phyloP scores from a whole-genome alignment of 192 early-diverging fungal species.

The Dimargaris verticillata region DNA sequence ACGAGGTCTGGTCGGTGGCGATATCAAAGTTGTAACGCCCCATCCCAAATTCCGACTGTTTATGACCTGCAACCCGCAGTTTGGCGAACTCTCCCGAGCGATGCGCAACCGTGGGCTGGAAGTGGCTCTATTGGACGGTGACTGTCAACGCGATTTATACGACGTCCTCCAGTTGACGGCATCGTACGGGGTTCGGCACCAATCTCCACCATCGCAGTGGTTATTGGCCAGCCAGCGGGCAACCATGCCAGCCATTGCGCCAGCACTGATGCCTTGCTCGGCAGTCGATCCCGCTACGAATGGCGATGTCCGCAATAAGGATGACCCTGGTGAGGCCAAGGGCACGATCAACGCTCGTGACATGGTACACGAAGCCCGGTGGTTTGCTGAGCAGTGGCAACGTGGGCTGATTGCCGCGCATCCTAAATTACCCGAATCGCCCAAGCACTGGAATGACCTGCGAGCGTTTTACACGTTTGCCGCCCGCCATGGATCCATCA shows the following conservation, averaged over 20 bases:
- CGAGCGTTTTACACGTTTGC: too few species aligned
- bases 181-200: neutral
- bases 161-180: conserved; percentile 26
- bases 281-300: too few species aligned
- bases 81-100: conserved; percentile 87
- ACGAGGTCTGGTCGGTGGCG: conserved; percentile 66
- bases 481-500: too few species aligned
- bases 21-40: conserved; percentile 37
- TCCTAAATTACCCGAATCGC: neutral
- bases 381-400: neutral
- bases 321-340: too few species aligned
- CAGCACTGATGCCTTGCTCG: too few species aligned
- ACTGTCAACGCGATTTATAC: conserved; percentile 28
- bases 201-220: too few species aligned
- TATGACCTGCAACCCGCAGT: conserved; percentile 82
- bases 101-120: conserved; percentile 99
- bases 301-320: too few species aligned
- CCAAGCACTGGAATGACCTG: too few species aligned
- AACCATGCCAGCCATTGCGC: too few species aligned
- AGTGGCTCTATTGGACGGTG: conserved; percentile 44
- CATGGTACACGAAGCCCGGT: neutral
- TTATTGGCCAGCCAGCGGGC: too few species aligned
- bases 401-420: neutral
- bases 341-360: neutral
- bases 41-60: conserved; percentile 88